Percentiles rank a stretch among this genome's conserved stretches.
Conservation (phyloP, 2,329 filamentous ascomycete species). For the Botrytis galanthina region DNA sequence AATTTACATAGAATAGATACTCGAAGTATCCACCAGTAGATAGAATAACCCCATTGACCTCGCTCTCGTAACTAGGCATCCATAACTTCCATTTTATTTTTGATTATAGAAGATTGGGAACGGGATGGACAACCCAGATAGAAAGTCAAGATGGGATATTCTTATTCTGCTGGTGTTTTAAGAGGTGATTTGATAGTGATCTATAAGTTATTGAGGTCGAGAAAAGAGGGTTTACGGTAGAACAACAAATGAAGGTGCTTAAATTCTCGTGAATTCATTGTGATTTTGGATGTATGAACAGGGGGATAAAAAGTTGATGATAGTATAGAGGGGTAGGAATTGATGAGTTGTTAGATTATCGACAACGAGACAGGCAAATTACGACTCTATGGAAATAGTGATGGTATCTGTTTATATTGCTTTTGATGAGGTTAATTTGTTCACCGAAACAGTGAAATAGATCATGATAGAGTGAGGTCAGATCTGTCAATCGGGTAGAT, state of each 20-base stretch:
- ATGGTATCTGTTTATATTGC: not conserved
- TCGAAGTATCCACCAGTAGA: not conserved
- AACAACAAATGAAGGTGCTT: not conserved
- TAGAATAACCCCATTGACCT: not conserved
- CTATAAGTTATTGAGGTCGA: not conserved
- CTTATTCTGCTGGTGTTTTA: rapidly evolving
- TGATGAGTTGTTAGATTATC: rapidly evolving
- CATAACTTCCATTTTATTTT: not conserved
- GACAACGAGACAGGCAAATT: not conserved
- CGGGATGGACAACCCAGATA: not conserved
- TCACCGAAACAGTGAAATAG: not conserved
- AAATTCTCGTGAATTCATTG: not conserved
- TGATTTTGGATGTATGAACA: not conserved
- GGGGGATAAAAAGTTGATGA: rapidly evolving
- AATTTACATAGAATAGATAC: not conserved
- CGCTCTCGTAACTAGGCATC: not conserved
- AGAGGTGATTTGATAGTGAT: not conserved
- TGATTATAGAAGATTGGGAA: not conserved
- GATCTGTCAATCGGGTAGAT: not conserved
- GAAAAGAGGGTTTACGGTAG: not conserved
- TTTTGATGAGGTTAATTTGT: not conserved
- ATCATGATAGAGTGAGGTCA: not conserved
- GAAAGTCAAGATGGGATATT: not conserved
- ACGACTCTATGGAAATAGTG: rapidly evolving
- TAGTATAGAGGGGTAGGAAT: not conserved